Conservation (phyloP, 371 early-diverging fungal genomes). For the Circinella minor region DNA sequence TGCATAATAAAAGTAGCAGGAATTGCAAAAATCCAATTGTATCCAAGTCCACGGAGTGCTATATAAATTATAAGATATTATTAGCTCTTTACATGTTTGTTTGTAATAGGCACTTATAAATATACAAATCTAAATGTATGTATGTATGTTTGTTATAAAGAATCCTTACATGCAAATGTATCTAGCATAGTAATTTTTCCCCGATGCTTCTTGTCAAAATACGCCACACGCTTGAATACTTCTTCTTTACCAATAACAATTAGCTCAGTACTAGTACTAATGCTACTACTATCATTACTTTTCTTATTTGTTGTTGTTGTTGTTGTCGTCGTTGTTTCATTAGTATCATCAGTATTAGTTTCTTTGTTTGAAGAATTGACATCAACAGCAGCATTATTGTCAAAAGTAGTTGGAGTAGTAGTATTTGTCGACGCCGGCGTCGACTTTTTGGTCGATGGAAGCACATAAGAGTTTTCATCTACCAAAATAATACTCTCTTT, state of each 20-base stretch:
- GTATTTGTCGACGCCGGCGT: neutral
- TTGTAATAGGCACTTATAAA: no score
- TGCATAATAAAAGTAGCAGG: conserved; percentile 50
- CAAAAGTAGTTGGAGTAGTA: neutral
- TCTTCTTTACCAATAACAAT: conserved; percentile 1
- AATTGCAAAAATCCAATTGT: conserved; percentile 42
- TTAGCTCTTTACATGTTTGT: neutral
- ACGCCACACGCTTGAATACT: conserved; percentile 22
- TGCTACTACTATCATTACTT: no score
- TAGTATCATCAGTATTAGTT: neutral
- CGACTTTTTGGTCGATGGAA: conserved; percentile 13
- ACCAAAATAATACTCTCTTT: conserved; percentile 15
- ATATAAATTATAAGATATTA: neutral
- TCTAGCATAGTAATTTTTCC: conserved; percentile 47
- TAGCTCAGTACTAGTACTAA: conserved; percentile 3
- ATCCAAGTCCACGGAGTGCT: conserved; percentile 46
- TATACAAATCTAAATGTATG: no score
- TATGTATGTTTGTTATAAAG: no score
- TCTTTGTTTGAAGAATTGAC: neutral
- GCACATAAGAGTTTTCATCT: conserved; percentile 16
- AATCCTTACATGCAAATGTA: conserved; percentile 34
- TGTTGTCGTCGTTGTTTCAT: no score
- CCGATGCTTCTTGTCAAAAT: conserved; percentile 37
- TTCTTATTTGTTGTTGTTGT: no score
- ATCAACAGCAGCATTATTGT: no score